phyloP scores from a whole-genome alignment of 257 asterid species.

The Solanum etuberosum region DNA sequence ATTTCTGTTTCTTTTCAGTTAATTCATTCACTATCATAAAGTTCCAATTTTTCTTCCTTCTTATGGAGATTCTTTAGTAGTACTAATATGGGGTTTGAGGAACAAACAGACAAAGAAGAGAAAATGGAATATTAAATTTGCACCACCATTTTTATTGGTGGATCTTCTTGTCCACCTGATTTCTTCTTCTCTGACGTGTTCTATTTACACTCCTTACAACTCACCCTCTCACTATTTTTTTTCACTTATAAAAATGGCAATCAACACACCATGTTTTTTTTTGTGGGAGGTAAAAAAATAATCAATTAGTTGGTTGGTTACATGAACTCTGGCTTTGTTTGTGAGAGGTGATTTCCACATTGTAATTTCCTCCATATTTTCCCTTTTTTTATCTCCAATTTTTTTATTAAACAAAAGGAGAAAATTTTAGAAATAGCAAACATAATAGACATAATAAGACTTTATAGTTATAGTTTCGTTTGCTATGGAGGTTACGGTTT shows the following conservation, averaged over 20 bases:
- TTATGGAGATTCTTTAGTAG: background rate
- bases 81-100: background rate
- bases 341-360: too few relatives aligned
- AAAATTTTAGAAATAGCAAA: too few relatives aligned
- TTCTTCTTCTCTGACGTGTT: background rate
- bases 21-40: background rate
- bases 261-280: background rate
- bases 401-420: too few relatives aligned
- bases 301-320: too few relatives aligned
- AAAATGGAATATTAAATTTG: background rate
- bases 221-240: background rate
- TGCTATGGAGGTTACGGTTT: too few relatives aligned
- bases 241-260: background rate
- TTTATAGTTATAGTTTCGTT: too few relatives aligned
- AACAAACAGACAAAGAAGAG: background rate
- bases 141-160: background rate
- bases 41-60: background rate
- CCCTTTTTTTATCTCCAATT: too few relatives aligned
- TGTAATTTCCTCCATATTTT: too few relatives aligned
- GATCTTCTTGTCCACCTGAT: background rate
- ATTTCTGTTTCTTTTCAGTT: background rate
- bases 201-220: background rate
- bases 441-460: too few relatives aligned
- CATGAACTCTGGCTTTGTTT: too few relatives aligned
- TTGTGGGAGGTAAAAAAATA: too few relatives aligned